Base-by-base conservation (phyloP, 2,329 filamentous ascomycete species). In the Tothia fuscella region DNA sequence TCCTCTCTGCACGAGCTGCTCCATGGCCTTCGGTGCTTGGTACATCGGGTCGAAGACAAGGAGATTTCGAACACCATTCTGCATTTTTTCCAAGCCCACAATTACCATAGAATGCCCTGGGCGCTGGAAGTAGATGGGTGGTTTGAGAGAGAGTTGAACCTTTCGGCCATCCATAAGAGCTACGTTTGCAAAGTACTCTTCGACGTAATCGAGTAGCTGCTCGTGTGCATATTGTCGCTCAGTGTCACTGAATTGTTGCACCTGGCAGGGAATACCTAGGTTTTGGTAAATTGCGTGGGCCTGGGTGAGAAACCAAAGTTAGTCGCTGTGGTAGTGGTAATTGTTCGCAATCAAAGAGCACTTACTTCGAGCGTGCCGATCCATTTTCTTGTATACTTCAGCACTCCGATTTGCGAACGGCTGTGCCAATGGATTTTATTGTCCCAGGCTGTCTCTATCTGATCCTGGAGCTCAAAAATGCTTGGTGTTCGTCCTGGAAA, bases 101-200 rank as follows among this genome's bases (percentile, higher is more conserved):
- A 96, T 86, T 1, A 86, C 93, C 66, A 94, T 70, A 1, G 88
- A 95, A 58, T 96, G 89, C 3, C 87, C 85, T 71, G 78, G 76
- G 51, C 91, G 84, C 56, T 96, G 89, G 47, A 94, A 78, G 60
- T 95, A 96, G 30, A 96, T 79, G 0, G 91, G 88, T 29, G 89
- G 79, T 6, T 89, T 65, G 12, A 68, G 61, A 0, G 89, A 95
- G 41, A 70, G 63, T 40, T 76, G 70, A n/a, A 94, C 72, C 52
- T 78, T 62, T 17, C 29, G 28, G n/a, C 19, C 21, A 20, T 34
- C 30, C 14, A 33, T 17, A 14, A 37, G 17, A 9, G 28, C 44
- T 4, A 16, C 42, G 13, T 22, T 7, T 21, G 22, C 61, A 53
- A 94, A 95, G 56, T 95, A 95, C 2, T 65, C 59, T 51, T 88